Conservation (phyloP, 257 asterid species). For the Nicotiana knightiana region DNA sequence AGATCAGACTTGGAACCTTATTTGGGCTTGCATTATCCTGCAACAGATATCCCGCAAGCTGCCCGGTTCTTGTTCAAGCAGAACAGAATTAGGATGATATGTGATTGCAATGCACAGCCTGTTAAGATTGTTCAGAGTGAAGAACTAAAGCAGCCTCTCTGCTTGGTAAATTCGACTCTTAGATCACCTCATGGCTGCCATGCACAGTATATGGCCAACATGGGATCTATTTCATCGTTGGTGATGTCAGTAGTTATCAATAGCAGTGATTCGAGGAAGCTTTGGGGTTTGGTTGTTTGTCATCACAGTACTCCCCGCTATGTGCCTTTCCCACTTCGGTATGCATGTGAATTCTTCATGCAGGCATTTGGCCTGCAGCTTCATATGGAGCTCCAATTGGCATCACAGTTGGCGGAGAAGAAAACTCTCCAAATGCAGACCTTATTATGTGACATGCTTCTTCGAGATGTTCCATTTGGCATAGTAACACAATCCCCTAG, state of each 20-base stretch:
- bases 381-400: conserved; percentile 50
- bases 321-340: conserved; percentile 49
- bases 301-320: conserved; percentile 53
- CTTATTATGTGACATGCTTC: conserved; percentile 55
- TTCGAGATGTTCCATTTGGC: conserved; percentile 46
- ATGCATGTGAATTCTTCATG: conserved; percentile 53
- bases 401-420: conserved; percentile 44
- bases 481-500: conserved; percentile 56
- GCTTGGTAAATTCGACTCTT: conserved; percentile 59
- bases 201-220: conserved; percentile 44
- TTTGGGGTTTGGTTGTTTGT: conserved; percentile 71
- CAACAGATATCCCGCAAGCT: conserved; percentile 63
- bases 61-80: conserved; percentile 59
- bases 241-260: conserved; percentile 43
- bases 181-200: conserved; percentile 58
- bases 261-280: conserved; percentile 28
- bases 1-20: conserved; percentile 54
- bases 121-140: conserved; percentile 47
- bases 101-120: conserved; percentile 37
- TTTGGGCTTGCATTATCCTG: conserved; percentile 66
- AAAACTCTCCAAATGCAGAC: conserved; percentile 47
- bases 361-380: conserved; percentile 53
- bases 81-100: conserved; percentile 49
- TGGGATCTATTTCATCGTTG: conserved; percentile 59
- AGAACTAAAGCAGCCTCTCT: conserved; percentile 41